Evolutionary conservation across 495 filamentous ascomycete genomes (phyloP).

Genomic region (Penicillium roqueforti): DNA sequence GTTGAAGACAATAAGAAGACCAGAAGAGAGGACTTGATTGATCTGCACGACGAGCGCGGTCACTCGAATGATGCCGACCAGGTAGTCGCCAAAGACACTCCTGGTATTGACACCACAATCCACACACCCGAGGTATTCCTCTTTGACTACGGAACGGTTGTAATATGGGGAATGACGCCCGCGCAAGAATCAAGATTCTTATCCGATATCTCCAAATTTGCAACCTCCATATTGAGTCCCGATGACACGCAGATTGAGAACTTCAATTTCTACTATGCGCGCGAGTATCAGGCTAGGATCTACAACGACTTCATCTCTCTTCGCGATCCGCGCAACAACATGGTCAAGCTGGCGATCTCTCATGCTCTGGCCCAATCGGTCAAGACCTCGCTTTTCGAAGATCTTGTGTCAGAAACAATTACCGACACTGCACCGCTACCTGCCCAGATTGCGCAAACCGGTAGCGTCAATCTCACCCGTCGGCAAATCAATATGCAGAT

Average conservation of each 20-base stretch:
- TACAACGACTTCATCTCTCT: conserved; percentile 99
- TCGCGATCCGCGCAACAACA: conserved; percentile 89
- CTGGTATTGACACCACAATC: conserved; percentile 59
- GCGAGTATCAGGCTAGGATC: conserved; percentile 94
- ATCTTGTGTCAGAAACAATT: conserved; percentile 90
- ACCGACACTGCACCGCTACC: conserved; percentile 85
- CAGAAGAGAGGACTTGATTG: conserved; percentile 52
- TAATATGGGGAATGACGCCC: conserved; percentile 97
- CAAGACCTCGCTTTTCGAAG: conserved; percentile 95
- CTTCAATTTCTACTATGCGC: conserved; percentile 99
- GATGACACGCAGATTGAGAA: conserved; percentile 93
- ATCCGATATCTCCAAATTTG: conserved; percentile 94
- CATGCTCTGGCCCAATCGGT: conserved; percentile 94
- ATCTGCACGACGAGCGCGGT: conserved; percentile 43
- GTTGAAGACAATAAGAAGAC: conserved; percentile 48
- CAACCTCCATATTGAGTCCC: conserved; percentile 76
- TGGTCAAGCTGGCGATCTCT: conserved; percentile 95
- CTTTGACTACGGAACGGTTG: conserved; percentile 98
- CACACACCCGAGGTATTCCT: conserved; percentile 93
- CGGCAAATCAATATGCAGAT: conserved; percentile 97
- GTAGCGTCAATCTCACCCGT: conserved; percentile 79
- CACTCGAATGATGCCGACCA: conserved; percentile 28
- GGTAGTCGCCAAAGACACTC: conserved; percentile 24
- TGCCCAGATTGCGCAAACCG: conserved; percentile 82
- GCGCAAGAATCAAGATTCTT: conserved; percentile 82